A percentile compares a stretch with the other conserved stretches of the same genome.
These are phyloP conservation scores for Boechera stricta DNA, from an alignment of 345 rosid species.

Conservation along the genomic window DNA sequence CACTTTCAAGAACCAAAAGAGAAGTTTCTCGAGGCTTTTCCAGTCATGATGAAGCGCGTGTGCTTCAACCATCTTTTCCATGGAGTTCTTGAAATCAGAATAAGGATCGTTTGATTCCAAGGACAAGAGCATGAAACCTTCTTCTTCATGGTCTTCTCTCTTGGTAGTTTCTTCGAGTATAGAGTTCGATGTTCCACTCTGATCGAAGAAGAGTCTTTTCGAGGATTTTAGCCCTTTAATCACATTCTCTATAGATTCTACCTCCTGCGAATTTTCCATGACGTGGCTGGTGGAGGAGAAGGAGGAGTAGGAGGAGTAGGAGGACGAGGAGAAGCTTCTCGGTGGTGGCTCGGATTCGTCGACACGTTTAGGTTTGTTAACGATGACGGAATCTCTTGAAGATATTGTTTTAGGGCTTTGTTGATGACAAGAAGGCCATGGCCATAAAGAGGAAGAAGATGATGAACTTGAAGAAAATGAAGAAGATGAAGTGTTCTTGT, in stretches of 20 bases:
- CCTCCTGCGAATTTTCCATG: slow-evolving; percentile 28
- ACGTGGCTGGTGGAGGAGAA: slow-evolving; percentile 18
- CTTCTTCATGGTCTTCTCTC: slow-evolving; percentile 39
- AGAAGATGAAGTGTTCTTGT: slow-evolving; percentile 35
- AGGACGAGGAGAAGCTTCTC: slow-evolving; percentile 59
- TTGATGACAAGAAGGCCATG: slow-evolving; percentile 46
- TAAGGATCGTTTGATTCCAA: slow-evolving; percentile 87
- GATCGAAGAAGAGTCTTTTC: slow-evolving; percentile 74
- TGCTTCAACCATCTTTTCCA: slow-evolving; percentile 90
- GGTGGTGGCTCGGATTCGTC: slow-evolving; percentile 62
- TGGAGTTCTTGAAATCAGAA: slow-evolving; percentile 74
- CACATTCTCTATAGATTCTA: slow-evolving; percentile 55
- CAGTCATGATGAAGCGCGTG: slow-evolving; percentile 68
- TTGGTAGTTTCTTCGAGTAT: slow-evolving; percentile 55
- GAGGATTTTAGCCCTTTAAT: slow-evolving; percentile 66
- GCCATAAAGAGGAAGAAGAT: slow-evolving; percentile 27
- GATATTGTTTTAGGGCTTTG: slow-evolving; percentile 38
- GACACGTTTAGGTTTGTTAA: slow-evolving; percentile 48
- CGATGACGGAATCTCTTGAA: slow-evolving; percentile 52
- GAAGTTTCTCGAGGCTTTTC: slow-evolving; percentile 74
- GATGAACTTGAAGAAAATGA: slow-evolving; percentile 35
- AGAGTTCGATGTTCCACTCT: slow-evolving; percentile 65
- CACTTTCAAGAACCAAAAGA: slow-evolving; percentile 77
- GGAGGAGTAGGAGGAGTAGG: slow-evolving; percentile 39
- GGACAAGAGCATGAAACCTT: slow-evolving; percentile 63